These are phyloP conservation scores for Austroboletus niveus DNA, from an alignment of 1,284 basidiomycete species.

Conservation along the genomic window DNA sequence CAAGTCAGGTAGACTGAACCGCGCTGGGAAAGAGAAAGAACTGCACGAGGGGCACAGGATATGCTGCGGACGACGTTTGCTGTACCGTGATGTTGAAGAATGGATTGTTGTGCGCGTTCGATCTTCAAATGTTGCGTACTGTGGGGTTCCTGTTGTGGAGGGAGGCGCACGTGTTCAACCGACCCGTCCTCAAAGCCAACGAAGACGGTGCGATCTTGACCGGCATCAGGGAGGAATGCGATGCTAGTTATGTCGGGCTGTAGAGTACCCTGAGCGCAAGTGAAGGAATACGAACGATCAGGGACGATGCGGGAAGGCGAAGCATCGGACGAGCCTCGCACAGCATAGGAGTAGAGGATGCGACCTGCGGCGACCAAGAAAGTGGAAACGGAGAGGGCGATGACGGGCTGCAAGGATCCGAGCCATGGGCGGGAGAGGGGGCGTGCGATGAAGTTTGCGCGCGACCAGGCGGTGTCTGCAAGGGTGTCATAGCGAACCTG, in stretches of 20 bases:
- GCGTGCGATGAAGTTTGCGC: constrained; percentile 55
- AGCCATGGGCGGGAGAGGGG: constrained; percentile 66
- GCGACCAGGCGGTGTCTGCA: constrained; percentile 56
- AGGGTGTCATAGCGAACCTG: constrained; percentile 54
- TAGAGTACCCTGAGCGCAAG: constrained; percentile 19
- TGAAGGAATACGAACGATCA: constrained; percentile 50
- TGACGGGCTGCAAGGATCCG: constrained; percentile 53
- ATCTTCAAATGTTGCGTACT: constrained; percentile 14
- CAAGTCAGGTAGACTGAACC: constrained; percentile 49
- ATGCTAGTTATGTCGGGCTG: constrained; percentile 54
- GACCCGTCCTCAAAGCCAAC: constrained; percentile 62
- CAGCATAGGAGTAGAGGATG: constrained; percentile 56
- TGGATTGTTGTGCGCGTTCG: constrained; percentile 10
- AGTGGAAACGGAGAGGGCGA: constrained; percentile 57
- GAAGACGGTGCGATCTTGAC: constrained; percentile 48
- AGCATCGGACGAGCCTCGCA: constrained; percentile 44
- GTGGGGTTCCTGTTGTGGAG: constrained; percentile 13
- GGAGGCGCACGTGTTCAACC: constrained; percentile 47
- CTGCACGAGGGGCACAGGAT: constrained; percentile 40
- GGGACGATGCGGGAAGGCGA: constrained; percentile 30
- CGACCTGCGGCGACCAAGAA: constrained; percentile 64
- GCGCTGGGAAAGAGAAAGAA: constrained; percentile 57
- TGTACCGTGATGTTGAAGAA: constrained; percentile 36
- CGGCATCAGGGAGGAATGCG: constrained; percentile 47
- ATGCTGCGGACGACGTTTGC: constrained; percentile 55